Evolutionary conservation across 805 yeast species (phyloP).

Genomic region (Phaffomyces thermotolerans): DNA sequence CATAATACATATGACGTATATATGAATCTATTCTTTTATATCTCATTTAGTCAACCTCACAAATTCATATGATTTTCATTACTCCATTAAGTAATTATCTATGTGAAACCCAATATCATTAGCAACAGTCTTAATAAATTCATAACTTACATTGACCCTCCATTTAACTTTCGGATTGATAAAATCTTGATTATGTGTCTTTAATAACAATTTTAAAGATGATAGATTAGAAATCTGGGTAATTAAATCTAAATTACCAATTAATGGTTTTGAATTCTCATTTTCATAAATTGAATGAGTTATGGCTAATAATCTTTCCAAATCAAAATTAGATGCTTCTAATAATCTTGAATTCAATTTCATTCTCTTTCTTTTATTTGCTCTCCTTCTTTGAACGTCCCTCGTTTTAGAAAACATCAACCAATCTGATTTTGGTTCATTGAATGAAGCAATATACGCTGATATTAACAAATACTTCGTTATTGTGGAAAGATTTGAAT

Average conservation of each 20-base stretch:
- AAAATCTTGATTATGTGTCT: conserved; percentile 39
- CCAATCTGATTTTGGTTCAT: conserved; percentile 62
- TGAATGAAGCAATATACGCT: conserved; percentile 75
- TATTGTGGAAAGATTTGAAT: conserved; percentile 38
- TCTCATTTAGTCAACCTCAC: too few relatives aligned
- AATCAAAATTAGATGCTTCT: conserved; percentile 65
- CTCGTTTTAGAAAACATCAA: conserved; percentile 60
- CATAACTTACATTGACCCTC: conserved; percentile 73
- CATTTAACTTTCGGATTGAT: conserved; percentile 66
- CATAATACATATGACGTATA: too few relatives aligned
- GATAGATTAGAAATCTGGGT: conserved; percentile 29
- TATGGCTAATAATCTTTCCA: conserved; percentile 78
- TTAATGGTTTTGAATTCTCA: conserved; percentile 27
- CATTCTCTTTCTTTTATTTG: conserved; percentile 34
- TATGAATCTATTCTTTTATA: too few relatives aligned
- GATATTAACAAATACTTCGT: conserved; percentile 74
- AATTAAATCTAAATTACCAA: conserved; percentile 29
- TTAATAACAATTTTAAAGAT: conserved; percentile 25
- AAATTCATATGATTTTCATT: neutral
- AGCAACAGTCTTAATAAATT: conserved; percentile 51
- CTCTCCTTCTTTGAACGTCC: conserved; percentile 32
- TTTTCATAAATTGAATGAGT: conserved; percentile 58
- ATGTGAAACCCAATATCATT: conserved; percentile 60
- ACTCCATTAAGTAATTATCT: conserved; percentile 47
- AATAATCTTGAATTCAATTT: conserved; percentile 51